These are phyloP conservation scores for Cyanidium caldarium DNA, from an alignment of 23 red algal genomes.

Conservation along the genomic window DNA sequence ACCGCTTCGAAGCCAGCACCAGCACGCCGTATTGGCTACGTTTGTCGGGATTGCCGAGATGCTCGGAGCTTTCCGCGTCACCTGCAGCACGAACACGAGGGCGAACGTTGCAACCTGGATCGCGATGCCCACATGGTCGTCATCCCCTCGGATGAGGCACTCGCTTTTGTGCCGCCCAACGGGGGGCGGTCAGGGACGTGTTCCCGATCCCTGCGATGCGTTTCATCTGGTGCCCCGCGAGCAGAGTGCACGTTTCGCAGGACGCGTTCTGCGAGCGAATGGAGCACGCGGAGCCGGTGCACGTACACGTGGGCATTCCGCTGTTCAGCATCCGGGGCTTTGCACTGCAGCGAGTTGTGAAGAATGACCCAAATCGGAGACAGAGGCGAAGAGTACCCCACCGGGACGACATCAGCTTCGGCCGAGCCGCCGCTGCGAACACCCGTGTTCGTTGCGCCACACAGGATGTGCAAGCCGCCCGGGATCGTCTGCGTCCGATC, in stretches of 20 bases:
- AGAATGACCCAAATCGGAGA: no score
- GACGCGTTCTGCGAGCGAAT: background rate
- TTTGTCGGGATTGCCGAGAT: background rate
- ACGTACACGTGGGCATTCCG: background rate
- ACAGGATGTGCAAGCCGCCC: background rate
- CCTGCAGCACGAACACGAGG: background rate
- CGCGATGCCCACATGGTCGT: background rate
- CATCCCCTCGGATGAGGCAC: background rate
- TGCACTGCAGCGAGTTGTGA: slow-evolving; percentile 6
- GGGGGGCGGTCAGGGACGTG: background rate
- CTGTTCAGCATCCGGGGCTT: slow-evolving; percentile 3
- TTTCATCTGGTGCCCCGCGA: slow-evolving; percentile 1
- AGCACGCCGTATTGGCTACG: background rate
- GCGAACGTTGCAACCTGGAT: background rate
- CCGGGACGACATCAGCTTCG: background rate
- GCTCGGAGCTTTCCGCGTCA: background rate
- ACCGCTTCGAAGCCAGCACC: no score
- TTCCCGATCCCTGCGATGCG: slow-evolving; percentile 1
- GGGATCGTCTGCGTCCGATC: background rate
- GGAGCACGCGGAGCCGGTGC: background rate
- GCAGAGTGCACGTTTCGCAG: slow-evolving; percentile 1
- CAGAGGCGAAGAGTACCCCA: no score
- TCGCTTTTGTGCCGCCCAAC: background rate
- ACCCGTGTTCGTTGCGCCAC: background rate
- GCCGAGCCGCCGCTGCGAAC: background rate